Conservation (phyloP, 345 rosid genomes). For the Nasturtium officinale region DNA sequence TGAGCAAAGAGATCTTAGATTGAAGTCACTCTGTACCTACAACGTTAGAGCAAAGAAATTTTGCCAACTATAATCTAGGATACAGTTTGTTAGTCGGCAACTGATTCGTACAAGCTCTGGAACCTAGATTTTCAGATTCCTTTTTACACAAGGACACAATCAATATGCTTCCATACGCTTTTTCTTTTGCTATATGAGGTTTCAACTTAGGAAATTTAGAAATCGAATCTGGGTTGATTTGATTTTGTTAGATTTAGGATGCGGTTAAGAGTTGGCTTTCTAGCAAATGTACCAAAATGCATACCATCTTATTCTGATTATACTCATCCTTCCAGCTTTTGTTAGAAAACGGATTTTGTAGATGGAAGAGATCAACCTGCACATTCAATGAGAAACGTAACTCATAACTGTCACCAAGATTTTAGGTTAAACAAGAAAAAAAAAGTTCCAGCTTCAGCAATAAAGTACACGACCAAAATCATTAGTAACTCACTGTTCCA, state of each 20-base stretch:
- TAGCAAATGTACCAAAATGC: slow-evolving; percentile 10
- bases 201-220: not conserved
- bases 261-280: not conserved
- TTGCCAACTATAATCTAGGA: not conserved
- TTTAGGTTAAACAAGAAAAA: slow-evolving; percentile 19
- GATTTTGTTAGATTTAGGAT: not conserved
- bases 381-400: slow-evolving; percentile 31
- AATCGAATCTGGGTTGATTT: not conserved
- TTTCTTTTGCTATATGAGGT: not conserved
- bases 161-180: not conserved
- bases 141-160: not conserved
- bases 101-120: not conserved
- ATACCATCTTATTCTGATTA: slow-evolving; percentile 74
- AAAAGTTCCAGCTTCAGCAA: slow-evolving; percentile 8
- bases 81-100: not conserved
- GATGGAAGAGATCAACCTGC: slow-evolving; percentile 89
- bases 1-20: not conserved
- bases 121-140: not conserved
- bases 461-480: slow-evolving; percentile 17
- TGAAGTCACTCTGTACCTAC: not conserved
- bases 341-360: slow-evolving; percentile 60
- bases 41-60: not conserved
- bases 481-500: slow-evolving; percentile 80
- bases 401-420: slow-evolving; percentile 16
- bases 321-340: slow-evolving; percentile 86